Evolutionary conservation across 176 grass and related monocot genomes (phyloP), one percentile per base, ranked within the genome.

Genomic region (Triticum timopheevii): DNA sequence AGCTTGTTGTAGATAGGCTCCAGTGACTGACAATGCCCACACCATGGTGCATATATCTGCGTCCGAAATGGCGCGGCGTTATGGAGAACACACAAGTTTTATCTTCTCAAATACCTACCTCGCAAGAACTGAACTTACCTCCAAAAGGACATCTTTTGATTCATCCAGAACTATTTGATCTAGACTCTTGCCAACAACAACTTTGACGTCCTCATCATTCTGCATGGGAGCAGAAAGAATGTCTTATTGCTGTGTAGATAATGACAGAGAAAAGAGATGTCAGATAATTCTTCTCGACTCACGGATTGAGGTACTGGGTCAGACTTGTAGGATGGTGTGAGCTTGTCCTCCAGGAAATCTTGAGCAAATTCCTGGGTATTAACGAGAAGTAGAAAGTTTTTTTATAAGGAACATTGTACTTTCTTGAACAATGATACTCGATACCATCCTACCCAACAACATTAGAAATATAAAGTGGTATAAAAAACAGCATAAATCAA

Each of bases 41-140:
- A 98, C 96, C 96, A 98, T 13, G 96, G 96, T 79, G 96, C 96
- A 82, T 95, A 95, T 83, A 98, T 52, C 96, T 98, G 73, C 56
- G 84, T 78, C 61, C 86, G 33, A 86, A 72, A 79, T 25, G 24
- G 24, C 5, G 42, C 9, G 45, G 11, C 4, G 9, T 69, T 73
- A 82, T 22, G 11, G 40, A 58, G 6, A 83, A 23, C 15, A 66
- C 10, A 35, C 20, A 87, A 69, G 11, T 13, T 33, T 7, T 44
- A 71, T 69, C 86, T 73, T 81, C 31, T 65, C 22, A 80, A 75
- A 44, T 30, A 80, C 40, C 9, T 58, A 82, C 34, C 12, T 58
- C 5, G 3, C 13, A 78, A 86, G 13, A 73, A 61, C 36, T 44
- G 42, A 44, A 44, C 42, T 72, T 80, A 94, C 96, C 96, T 98